phyloP scores from a whole-genome alignment of 2,329 filamentous ascomycete species.

The Fusarium cicatricum region DNA sequence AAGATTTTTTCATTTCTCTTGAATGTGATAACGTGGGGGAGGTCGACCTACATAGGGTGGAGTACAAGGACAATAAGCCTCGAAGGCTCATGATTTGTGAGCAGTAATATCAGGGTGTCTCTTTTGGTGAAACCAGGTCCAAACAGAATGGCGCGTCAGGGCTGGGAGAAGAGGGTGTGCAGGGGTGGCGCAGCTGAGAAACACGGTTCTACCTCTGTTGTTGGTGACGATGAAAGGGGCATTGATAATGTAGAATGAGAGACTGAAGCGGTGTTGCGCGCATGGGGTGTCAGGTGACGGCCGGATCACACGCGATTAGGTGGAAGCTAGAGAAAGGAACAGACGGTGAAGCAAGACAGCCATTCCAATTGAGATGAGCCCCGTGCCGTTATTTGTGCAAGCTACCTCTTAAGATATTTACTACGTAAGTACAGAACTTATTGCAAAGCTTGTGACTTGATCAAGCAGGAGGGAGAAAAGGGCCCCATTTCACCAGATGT shows the following conservation, averaged over 20 bases:
- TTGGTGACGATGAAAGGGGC: neutral
- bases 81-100: neutral
- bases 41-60: neutral
- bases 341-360: neutral
- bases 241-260: neutral
- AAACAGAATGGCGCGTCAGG: neutral
- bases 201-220: conserved; percentile 4
- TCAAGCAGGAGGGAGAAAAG: conserved; percentile 7
- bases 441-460: neutral
- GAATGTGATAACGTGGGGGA: neutral
- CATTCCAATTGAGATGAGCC: conserved; percentile 14
- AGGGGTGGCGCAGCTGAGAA: neutral
- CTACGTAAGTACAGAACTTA: too few relatives aligned
- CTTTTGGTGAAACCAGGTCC: neutral
- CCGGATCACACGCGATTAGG: conserved; percentile 29
- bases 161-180: neutral
- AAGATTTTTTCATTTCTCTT: neutral
- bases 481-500: conserved; percentile 7
- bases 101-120: neutral
- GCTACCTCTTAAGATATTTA: too few relatives aligned
- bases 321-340: conserved; percentile 9
- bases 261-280: conserved; percentile 19
- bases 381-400: conserved; percentile 5
- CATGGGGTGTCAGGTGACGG: conserved; percentile 28
- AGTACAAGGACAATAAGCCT: neutral